Evolutionary conservation across 2,329 filamentous ascomycete genomes (phyloP), one percentile per base, ranked within the genome.

Genomic region (Cylindrodendrum hubeiense): DNA sequence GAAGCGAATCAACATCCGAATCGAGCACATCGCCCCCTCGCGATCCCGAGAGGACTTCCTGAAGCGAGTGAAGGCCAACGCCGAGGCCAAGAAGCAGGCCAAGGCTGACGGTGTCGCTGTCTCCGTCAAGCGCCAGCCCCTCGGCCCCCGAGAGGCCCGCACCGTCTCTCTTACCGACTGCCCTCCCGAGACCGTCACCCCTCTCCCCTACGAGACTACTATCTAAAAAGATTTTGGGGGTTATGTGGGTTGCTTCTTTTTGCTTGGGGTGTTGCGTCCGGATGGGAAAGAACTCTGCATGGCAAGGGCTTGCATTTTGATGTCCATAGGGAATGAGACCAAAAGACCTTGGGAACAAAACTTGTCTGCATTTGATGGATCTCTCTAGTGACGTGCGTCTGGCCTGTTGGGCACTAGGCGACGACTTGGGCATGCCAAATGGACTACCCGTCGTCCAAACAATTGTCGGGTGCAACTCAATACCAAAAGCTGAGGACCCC

Each of bases 1-100:
- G 93, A 99, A 99, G 94, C 95, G 96, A 84, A 91, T 99, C 89
- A 98, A 97, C 91, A 89, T 99, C 87, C 94, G 96, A 83, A 86
- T 98, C 85, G 96, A 99, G 92, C 96, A 99, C 91, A 90, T 99
- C 86, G 86, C 87, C 80, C 93, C 93, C 82, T 98, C 95, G 77
- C 93, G 96, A 83, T 98, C 95, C 80, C 91, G 96, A 82, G 95
- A 98, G 80, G 95, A 96, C 84, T 98, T 99, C 90, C 85, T 98
- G 80, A 91, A 89, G 87, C 92, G 95, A 80, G 95, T 99, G 84
- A 98, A 98, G 93, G 86, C 90, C 82, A 98, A 98, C 88, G 94
- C 95, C 80, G 91, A 89, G 82, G 91, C 94, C 85, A 96, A 95
- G 91, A 91, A 91, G 85, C 87, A 97, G 89, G 94, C 95, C 80